Evolutionary conservation across 768 basidiomycete species (phyloP), one percentile per base, ranked within the genome.

Genomic region (Lepiota brunneoincarnata): DNA sequence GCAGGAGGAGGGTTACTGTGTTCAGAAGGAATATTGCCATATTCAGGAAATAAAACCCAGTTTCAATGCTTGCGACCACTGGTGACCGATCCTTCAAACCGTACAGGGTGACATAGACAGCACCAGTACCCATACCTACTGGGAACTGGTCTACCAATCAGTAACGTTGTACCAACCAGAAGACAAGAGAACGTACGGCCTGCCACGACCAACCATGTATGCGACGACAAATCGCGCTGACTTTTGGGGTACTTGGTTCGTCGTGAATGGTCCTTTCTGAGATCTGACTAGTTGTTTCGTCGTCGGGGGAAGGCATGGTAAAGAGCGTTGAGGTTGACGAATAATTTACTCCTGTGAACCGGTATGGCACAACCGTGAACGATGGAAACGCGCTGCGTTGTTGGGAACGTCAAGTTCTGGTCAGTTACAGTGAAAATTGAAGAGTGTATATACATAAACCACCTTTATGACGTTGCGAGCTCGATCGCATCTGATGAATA

Each of bases 161-260:
- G 35, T 34, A 34, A 53, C 9, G n/a, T 23, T 6, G 14, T 11
- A 26, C 1, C 38, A 17, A 37, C 3, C 15, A 21, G 4, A 26
- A 42, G n/a, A 9, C 15, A 21, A 12, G 37, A 18, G 38, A 11
- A 69, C 75, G 28, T 59, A 79, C 76, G 49, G 75, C 75, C 62
- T 79, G 76, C 76, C 77, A 78, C 37, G 73, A 70, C 76, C 76
- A 78, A 41, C 76, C 75, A 62, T 79, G 76, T 41, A 79, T 75
- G n/a, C 76, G 53, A 14, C 53, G 53, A 40, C 53, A 47, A 31
- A 54, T 18, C 2, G 38, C 53, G 41, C 39, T 54, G 17, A 54
- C 52, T 20, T 34, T 45, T 6, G 52, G 52, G 15, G 21, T 31
- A n/a, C 21, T 46, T 37, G 6, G 36, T 35, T 53, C 36, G 46